phyloP scores from a whole-genome alignment of 2,329 filamentous ascomycete species.

The Cladosporium sp. region DNA sequence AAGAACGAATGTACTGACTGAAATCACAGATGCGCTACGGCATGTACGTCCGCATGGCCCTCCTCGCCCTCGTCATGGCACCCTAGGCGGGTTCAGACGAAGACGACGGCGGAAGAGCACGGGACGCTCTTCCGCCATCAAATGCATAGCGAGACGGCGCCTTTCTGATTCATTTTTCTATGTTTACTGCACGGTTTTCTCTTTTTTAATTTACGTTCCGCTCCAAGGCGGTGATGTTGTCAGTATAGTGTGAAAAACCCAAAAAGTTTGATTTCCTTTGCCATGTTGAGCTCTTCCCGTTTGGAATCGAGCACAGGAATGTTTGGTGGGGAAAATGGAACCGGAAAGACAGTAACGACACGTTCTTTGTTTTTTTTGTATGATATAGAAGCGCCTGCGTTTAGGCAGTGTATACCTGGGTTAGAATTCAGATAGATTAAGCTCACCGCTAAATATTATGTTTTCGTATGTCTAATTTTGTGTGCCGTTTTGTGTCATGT shows the following conservation, averaged over 20 bases:
- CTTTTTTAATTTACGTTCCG: neutral
- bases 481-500: neutral
- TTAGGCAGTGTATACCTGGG: neutral
- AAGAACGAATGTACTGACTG: slow-evolving; percentile 43
- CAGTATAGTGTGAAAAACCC: neutral
- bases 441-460: neutral
- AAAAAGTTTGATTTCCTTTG: neutral
- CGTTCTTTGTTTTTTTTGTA: neutral
- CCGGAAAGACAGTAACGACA: neutral
- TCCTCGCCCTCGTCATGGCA: slow-evolving; percentile 89
- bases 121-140: neutral
- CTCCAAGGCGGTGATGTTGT: neutral
- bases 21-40: slow-evolving; percentile 84
- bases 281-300: neutral
- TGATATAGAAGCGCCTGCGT: neutral
- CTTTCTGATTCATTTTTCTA: neutral
- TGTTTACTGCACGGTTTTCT: neutral
- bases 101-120: slow-evolving; percentile 7
- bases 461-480: neutral
- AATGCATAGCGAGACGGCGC: slow-evolving; percentile 8
- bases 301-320: neutral
- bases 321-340: neutral
- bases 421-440: neutral
- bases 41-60: slow-evolving; percentile 95
- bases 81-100: slow-evolving; percentile 34